Evolutionary conservation across 768 basidiomycete species (phyloP), one percentile per base, ranked within the genome.

Genomic region (Termitomyces sp.): DNA sequence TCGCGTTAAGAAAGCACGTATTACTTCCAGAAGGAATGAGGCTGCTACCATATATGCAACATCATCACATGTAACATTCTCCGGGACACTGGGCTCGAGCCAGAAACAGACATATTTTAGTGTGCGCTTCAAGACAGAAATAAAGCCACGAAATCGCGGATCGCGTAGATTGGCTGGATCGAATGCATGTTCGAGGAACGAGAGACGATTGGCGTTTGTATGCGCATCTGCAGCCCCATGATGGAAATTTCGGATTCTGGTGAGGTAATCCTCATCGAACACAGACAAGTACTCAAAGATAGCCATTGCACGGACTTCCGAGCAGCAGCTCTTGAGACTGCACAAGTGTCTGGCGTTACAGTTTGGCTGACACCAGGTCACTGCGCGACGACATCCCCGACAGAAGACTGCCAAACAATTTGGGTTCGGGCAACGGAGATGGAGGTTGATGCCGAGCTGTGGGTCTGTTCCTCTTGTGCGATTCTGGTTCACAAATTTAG

Each of bases 231-330:
- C 35, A 38, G 40, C 20, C 7, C 44, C 50, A 14, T 13, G 44
- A 30, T 52, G 41, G 28, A 52, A 44, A 40, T 52, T 40, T 24
- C 20, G 38, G 24, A 60, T 14, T 24, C 50, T 46, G 16, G 26
- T 26, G 22, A 57, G 51, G n/a, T 54, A 60, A 11, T 45, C 45
- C 16, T 54, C 26, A 35, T 61, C 60, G 36, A 61, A 61, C 0
- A 33, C 32, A 22, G 60, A 49, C 6, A 61, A 48, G 22, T 57
- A 36, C 30, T 61, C 52, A n/a, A 57, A 61, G 24, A 57, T 57
- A 5, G 56, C 60, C 48, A 61, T 54, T 16, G 56, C 60, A 36
- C 60, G 60, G n/a, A 55, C 56, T 28, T 57, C 51, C 1, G 56
- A 8, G 44, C 60, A 61, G 33, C 60, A 61, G 13, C 20, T 22